phyloP scores from a whole-genome alignment of 2,329 filamentous ascomycete genomes.

The Thyridium curvatum region DNA sequence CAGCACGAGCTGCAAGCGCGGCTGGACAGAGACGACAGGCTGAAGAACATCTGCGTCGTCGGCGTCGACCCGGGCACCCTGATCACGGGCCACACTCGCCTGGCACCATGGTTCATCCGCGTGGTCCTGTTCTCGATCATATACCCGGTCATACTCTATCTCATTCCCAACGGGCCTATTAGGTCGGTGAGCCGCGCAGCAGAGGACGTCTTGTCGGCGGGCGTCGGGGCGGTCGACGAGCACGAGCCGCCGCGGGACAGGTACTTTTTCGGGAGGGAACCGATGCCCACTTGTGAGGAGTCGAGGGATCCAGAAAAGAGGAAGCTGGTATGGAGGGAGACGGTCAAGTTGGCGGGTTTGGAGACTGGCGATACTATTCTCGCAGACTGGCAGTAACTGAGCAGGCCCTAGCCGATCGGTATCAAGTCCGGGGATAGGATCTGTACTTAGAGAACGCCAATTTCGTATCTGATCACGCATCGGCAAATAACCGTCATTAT shows the following conservation, averaged over 20 bases:
- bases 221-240: slow-evolving; percentile 15
- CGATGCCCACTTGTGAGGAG: slow-evolving; percentile 12
- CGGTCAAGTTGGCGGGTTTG: slow-evolving; percentile 15
- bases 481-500: no score
- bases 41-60: slow-evolving; percentile 13
- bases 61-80: slow-evolving; percentile 15
- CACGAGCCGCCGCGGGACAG: slow-evolving; percentile 20
- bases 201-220: slow-evolving; percentile 18
- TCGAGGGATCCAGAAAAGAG: slow-evolving; percentile 19
- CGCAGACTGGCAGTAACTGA: slow-evolving; percentile 15
- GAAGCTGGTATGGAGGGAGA: slow-evolving; percentile 20
- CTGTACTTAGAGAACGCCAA: no score
- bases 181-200: slow-evolving; percentile 19
- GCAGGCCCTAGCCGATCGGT: no score
- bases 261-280: slow-evolving; percentile 19
- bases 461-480: no score
- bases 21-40: slow-evolving; percentile 5
- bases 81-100: slow-evolving; percentile 8
- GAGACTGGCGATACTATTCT: slow-evolving; percentile 20
- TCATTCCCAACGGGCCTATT: slow-evolving; percentile 15
- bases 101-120: slow-evolving; percentile 10
- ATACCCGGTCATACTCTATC: slow-evolving; percentile 7
- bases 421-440: no score
- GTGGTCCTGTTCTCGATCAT: slow-evolving; percentile 8
- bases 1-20: slow-evolving; percentile 17